These are phyloP conservation scores for Salix dunnii DNA, from an alignment of 345 rosid species.

Conservation along the genomic window DNA sequence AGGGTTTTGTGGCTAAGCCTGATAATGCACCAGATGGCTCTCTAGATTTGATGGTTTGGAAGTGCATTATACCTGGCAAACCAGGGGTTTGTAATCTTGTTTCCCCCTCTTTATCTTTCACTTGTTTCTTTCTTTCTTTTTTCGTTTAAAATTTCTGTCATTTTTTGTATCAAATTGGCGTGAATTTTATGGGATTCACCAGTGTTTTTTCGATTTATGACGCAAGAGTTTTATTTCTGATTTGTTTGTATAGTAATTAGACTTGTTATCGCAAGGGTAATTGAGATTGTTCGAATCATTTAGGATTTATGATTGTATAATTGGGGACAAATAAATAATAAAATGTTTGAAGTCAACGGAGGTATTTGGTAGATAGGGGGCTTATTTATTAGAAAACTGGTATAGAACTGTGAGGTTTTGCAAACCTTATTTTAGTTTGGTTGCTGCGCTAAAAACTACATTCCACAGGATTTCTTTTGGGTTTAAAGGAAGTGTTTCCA, in stretches of 20 bases:
- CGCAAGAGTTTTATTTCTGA: neutral
- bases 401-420: neutral
- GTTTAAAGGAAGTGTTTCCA: neutral
- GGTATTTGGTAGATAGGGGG: neutral
- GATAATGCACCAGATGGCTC: constrained; percentile 1
- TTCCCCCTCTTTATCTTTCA: neutral
- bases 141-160: too few species aligned
- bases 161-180: too few species aligned
- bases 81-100: constrained; percentile 1
- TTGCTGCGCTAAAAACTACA: neutral
- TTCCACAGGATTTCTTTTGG: neutral
- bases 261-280: neutral
- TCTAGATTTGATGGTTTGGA: constrained; percentile 15
- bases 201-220: neutral
- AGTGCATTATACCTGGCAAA: constrained; percentile 16
- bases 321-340: neutral
- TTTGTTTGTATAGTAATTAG: neutral
- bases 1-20: constrained; percentile 19
- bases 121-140: neutral
- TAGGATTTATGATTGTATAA: neutral
- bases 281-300: neutral
- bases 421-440: neutral
- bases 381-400: neutral
- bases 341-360: neutral
- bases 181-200: too few species aligned